Evolutionary conservation across 257 asterid genomes (phyloP).

Genomic region (Jaltomata sinuosa): DNA sequence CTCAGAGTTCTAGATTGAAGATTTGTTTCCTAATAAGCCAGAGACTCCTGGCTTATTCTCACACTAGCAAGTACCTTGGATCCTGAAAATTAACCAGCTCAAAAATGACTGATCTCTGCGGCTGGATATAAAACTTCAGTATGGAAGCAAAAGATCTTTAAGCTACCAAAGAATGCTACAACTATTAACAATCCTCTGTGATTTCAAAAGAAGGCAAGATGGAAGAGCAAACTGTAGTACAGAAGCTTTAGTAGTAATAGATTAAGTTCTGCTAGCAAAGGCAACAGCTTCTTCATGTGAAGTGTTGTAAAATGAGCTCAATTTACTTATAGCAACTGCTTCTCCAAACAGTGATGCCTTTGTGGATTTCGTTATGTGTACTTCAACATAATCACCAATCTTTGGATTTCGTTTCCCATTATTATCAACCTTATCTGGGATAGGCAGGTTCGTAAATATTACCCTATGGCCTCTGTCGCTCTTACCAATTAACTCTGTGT

Average conservation of each 20-base stretch:
- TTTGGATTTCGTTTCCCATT: conserved; percentile 47
- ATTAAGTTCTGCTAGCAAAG: conserved; percentile 31
- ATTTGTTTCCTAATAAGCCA: neutral
- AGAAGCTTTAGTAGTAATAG: neutral
- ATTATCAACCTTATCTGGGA: conserved; percentile 47
- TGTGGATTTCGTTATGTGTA: conserved; percentile 52
- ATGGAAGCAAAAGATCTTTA: neutral
- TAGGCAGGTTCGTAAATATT: conserved; percentile 36
- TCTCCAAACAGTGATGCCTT: conserved; percentile 81
- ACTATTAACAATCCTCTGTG: neutral
- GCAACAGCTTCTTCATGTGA: conserved; percentile 32
- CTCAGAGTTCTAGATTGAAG: neutral
- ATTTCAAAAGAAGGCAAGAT: neutral
- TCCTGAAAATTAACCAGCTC: neutral
- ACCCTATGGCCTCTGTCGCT: conserved; percentile 95
- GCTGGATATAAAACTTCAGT: neutral
- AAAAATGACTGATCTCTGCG: neutral
- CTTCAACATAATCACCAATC: conserved; percentile 79
- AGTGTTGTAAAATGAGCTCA: conserved; percentile 55
- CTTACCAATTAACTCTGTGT: conserved; percentile 84
- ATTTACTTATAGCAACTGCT: conserved; percentile 56
- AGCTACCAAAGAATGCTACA: neutral
- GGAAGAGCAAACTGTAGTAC: neutral
- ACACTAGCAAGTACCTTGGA: neutral
- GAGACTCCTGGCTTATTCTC: neutral